Percentiles rank a stretch among this genome's conserved stretches.
Conservation (phyloP, 345 rosid species). For the Gossypium mustelinum region DNA sequence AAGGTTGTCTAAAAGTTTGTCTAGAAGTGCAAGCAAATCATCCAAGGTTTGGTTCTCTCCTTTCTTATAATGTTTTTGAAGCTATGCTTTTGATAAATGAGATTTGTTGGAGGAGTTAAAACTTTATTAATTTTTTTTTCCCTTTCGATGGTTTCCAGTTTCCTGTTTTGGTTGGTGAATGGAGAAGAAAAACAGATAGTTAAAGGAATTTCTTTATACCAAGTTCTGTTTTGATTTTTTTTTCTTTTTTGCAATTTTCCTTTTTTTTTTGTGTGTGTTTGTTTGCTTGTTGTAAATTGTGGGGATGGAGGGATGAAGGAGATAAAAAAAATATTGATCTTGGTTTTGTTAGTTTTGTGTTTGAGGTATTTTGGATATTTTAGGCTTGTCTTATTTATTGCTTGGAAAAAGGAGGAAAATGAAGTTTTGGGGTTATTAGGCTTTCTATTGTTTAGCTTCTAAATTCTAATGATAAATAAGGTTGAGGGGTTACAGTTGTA, state of each 20-base stretch:
- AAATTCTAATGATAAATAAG: background rate
- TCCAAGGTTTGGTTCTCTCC: slow-evolving; percentile 64
- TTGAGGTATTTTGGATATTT: slow-evolving; percentile 6
- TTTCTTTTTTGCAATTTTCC: too few species aligned
- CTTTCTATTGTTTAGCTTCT: background rate
- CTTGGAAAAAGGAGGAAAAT: background rate
- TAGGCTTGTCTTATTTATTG: slow-evolving; percentile 16
- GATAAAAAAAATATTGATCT: background rate
- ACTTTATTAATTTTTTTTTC: background rate
- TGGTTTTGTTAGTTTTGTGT: slow-evolving; percentile 2
- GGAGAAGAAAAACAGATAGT: background rate
- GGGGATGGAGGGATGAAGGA: background rate
- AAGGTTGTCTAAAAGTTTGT: slow-evolving; percentile 57
- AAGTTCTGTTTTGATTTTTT: background rate
- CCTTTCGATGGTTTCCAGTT: too few species aligned
- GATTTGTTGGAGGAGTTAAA: background rate
- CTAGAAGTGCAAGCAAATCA: slow-evolving; percentile 70
- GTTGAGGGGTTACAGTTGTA: background rate
- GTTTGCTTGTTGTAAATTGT: background rate
- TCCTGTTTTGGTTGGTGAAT: background rate
- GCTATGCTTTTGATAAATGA: background rate
- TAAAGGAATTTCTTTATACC: background rate
- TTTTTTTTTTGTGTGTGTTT: too few species aligned
- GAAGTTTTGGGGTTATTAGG: slow-evolving; percentile 19
- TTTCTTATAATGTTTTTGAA: background rate